A percentile compares a stretch with the other conserved stretches of the same genome.
phyloP scores from a whole-genome alignment of 2,329 filamentous ascomycete genomes.

The Rhinocladiella mackenziei region DNA sequence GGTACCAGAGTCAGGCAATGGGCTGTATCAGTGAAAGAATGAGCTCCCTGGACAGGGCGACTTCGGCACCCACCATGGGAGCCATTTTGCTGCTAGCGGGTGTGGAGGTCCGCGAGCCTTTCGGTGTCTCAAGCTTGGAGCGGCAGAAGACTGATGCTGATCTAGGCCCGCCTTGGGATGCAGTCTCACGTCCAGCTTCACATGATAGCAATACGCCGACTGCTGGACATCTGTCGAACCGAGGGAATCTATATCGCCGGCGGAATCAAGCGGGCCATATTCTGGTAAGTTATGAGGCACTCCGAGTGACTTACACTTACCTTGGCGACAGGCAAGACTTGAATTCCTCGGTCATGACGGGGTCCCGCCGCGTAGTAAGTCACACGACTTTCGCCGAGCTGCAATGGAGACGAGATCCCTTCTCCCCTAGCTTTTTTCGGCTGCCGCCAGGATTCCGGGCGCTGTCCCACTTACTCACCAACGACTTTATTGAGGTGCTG shows the following conservation, averaged over 20 bases:
- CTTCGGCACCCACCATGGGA: constrained; percentile 40
- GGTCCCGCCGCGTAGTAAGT: constrained; percentile 39
- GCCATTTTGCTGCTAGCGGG: constrained; percentile 44
- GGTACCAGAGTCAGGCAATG: constrained; percentile 37
- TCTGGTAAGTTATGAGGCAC: constrained; percentile 36
- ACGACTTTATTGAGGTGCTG: constrained; percentile 38
- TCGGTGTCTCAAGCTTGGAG: background rate
- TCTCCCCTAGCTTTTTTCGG: constrained; percentile 31
- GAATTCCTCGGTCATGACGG: constrained; percentile 40
- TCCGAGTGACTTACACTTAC: constrained; percentile 11
- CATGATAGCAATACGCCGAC: constrained; percentile 38
- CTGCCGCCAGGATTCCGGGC: constrained; percentile 38
- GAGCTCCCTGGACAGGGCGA: constrained; percentile 28
- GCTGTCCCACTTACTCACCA: constrained; percentile 27
- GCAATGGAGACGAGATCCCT: constrained; percentile 38
- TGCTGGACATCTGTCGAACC: constrained; percentile 36
- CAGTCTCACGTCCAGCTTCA: constrained; percentile 42
- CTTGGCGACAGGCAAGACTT: constrained; percentile 41
- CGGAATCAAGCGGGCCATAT: constrained; percentile 46
- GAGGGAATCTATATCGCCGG: constrained; percentile 34
- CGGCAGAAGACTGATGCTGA: background rate
- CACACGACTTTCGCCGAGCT: constrained; percentile 44
- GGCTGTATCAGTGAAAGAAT: constrained; percentile 37
- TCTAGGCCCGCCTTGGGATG: constrained; percentile 39
- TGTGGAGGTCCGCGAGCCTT: constrained; percentile 37